Evolutionary conservation across 495 filamentous ascomycete genomes (phyloP), one percentile per base, ranked within the genome.

Genomic region (Monascus purpureus): DNA sequence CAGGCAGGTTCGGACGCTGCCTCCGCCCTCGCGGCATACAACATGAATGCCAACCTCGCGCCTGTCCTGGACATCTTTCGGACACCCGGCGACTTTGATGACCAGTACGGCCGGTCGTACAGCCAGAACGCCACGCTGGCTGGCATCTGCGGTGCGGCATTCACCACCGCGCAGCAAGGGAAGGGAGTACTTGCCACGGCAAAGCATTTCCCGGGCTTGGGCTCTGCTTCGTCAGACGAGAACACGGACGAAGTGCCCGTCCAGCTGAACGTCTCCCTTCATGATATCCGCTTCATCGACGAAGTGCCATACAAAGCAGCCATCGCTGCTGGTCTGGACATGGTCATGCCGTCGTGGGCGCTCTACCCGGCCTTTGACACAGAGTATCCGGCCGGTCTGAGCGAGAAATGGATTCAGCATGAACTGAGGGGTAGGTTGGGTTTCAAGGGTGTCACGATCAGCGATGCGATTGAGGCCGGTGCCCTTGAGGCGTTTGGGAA

Each of bases 331-430:
- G 54, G 46, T 2, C 37, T 58, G 1, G 42, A 50, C 18, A 53
- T 58, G 48, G 43, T 58, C 0, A 58, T 58, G 54, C 36, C 37
- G 4, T 57, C 53, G 6, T 57, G 54, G 54, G 49, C 51, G 6
- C 8, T 55, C 2, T 57, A 59, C 23, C 51, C 53, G 1, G 49
- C 42, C 2, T 23, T 59, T 4, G 55, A 59, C 17, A 12, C 41
- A 0, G 17, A 37, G 7, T 45, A 49, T 20, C 55, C 55, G 1
- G 44, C 48, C 1, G 55, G 55, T 5, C 18, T 59, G 13, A 59
- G 55, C 33, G 30, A 37, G 24, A 39, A 38, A 13, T 53, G 49
- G 41, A 36, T 59, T 1, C 35, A 48, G 12, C 37, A 38, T 16
- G 52, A 59, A 20, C 28, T 59, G 12, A 43, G 51, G 11, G 41